A percentile compares a stretch with the other conserved stretches of the same genome.
Conservation (phyloP, 1,139 yeast species). For the Yamadazyma mexicana region DNA sequence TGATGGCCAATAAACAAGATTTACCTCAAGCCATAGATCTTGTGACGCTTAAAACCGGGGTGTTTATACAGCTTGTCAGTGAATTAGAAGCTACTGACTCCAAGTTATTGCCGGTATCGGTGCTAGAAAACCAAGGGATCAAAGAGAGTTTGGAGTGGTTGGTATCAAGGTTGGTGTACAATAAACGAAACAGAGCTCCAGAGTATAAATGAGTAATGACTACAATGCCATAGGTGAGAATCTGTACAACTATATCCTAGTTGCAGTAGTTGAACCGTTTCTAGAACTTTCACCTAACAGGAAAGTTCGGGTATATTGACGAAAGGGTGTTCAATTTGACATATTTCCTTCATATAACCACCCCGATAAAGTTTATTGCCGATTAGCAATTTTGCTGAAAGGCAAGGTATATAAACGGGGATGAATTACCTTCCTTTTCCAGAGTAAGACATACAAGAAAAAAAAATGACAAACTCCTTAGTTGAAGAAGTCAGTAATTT, state of each 20-base stretch:
- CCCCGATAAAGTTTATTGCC: background rate
- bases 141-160: constrained; percentile 90
- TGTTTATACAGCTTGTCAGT: constrained; percentile 75
- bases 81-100: constrained; percentile 87
- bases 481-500: constrained; percentile 7
- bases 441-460: background rate
- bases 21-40: constrained; percentile 70
- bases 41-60: constrained; percentile 78
- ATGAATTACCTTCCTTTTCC: background rate
- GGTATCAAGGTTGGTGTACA: constrained; percentile 70
- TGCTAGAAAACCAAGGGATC: constrained; percentile 83
- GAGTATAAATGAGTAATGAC: constrained; percentile 31
- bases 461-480: constrained; percentile 4
- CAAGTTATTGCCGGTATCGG: constrained; percentile 86
- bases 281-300: too few relatives aligned
- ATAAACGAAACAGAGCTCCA: constrained; percentile 76
- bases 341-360: background rate
- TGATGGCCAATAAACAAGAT: constrained; percentile 96
- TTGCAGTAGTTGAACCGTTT: too few relatives aligned
- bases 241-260: too few relatives aligned
- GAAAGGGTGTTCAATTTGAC: too few relatives aligned
- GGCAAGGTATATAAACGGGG: background rate
- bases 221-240: too few relatives aligned
- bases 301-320: too few relatives aligned
- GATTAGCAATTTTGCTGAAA: background rate